Evolutionary conservation across 257 asterid genomes (phyloP).

Genomic region (Paulownia fortunei): DNA sequence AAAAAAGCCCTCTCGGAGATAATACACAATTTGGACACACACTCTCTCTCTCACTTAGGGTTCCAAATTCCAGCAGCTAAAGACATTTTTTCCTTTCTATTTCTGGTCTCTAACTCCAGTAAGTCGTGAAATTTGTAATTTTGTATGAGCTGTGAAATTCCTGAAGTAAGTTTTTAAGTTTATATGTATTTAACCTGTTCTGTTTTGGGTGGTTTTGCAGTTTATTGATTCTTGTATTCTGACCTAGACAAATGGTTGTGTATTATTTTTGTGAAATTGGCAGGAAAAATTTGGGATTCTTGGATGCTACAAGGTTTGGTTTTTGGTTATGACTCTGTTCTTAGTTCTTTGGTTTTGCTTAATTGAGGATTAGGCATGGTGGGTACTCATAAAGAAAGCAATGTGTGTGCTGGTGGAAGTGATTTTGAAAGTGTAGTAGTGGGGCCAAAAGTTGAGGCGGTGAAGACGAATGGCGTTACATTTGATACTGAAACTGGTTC

Average conservation of each 20-base stretch:
- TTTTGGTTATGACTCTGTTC: slow-evolving; percentile 34
- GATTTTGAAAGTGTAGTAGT: slow-evolving; percentile 22
- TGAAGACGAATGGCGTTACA: slow-evolving; percentile 43
- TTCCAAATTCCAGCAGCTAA: slow-evolving; percentile 36
- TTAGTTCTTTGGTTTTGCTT: slow-evolving; percentile 30
- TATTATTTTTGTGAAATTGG: slow-evolving; percentile 28
- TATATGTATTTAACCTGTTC: background rate
- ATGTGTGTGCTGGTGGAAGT: slow-evolving; percentile 39
- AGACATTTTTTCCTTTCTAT: slow-evolving; percentile 3
- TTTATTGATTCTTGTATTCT: background rate
- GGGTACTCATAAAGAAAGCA: slow-evolving; percentile 41
- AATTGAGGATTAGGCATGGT: slow-evolving; percentile 49
- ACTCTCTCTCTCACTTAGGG: slow-evolving; percentile 48
- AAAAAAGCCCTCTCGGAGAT: slow-evolving; percentile 38
- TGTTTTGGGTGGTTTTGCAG: background rate
- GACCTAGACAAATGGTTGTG: background rate
- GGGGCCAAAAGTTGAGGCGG: slow-evolving; percentile 36
- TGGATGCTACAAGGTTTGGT: slow-evolving; percentile 27
- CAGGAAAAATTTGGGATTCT: slow-evolving; percentile 35
- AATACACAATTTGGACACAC: slow-evolving; percentile 28
- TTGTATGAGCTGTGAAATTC: slow-evolving; percentile 7
- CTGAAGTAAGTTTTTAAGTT: slow-evolving; percentile 7
- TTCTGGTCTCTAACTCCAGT: slow-evolving; percentile 25
- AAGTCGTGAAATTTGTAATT: slow-evolving; percentile 21
- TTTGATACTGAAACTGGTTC: slow-evolving; percentile 37